phyloP scores from a whole-genome alignment of 2,329 filamentous ascomycete species.

The Xylariaceae sp. region DNA sequence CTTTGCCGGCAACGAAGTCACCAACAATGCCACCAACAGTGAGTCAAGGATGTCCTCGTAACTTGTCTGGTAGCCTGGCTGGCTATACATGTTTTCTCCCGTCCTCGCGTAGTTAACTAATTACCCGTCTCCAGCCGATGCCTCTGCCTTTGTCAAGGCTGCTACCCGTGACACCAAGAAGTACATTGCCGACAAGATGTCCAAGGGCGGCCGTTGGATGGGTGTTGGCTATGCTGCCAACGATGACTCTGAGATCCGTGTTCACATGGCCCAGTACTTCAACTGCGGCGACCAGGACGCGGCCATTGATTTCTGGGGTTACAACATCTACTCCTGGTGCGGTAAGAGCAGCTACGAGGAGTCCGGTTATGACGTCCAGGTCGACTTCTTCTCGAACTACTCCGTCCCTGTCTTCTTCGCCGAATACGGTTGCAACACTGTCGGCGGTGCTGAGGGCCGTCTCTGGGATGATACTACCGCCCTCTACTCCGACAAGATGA shows the following conservation, averaged over 20 bases:
- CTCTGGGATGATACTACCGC: constrained; percentile 64
- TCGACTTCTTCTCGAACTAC: constrained; percentile 65
- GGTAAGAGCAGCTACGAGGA: constrained; percentile 58
- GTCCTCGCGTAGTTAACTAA: background rate
- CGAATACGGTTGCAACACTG: constrained; percentile 72
- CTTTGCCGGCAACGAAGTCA: constrained; percentile 79
- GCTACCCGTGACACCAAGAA: constrained; percentile 75
- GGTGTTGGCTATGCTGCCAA: constrained; percentile 77
- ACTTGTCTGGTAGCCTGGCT: background rate
- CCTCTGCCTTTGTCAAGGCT: constrained; percentile 75
- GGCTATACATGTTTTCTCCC: background rate
- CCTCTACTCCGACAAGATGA: constrained; percentile 66
- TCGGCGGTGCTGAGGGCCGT: constrained; percentile 48
- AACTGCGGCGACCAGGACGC: constrained; percentile 58
- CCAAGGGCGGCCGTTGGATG: constrained; percentile 56
- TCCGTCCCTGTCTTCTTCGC: constrained; percentile 77
- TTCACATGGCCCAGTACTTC: constrained; percentile 67
- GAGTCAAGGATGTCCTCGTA: constrained; percentile 11
- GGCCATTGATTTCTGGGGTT: constrained; percentile 77
- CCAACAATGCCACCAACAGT: constrained; percentile 67
- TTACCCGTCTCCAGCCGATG: constrained; percentile 38
- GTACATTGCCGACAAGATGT: constrained; percentile 62
- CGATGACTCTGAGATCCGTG: constrained; percentile 67
- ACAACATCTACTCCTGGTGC: constrained; percentile 88
- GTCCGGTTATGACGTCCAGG: constrained; percentile 66